These are phyloP conservation scores for Prunus salicina DNA, from an alignment of 306 rosid genomes.

Conservation along the genomic window DNA sequence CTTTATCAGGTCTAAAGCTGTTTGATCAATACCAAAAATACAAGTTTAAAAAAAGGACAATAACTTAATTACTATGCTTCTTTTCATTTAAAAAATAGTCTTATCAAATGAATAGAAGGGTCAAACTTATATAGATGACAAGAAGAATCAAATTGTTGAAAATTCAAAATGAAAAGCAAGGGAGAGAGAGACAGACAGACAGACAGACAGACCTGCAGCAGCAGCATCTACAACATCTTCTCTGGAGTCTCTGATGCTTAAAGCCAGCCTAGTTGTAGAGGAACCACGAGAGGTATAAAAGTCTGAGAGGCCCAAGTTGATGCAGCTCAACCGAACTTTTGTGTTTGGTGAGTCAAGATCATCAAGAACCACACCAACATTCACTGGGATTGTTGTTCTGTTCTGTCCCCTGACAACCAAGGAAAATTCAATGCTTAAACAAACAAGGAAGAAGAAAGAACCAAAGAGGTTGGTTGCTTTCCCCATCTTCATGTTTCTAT, in stretches of 20 bases:
- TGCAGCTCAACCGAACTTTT: conserved; percentile 24
- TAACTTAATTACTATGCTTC: background rate
- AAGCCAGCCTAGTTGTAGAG: conserved; percentile 15
- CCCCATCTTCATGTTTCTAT: background rate
- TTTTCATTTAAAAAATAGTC: background rate
- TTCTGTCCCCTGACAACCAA: conserved; percentile 16
- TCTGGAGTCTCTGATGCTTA: conserved; percentile 6
- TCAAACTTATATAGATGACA: too few species aligned
- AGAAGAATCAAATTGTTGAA: background rate
- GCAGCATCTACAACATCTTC: conserved; percentile 20
- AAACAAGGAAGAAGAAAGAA: background rate
- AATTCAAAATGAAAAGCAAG: background rate
- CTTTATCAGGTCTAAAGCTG: conserved; percentile 9
- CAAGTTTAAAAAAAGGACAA: background rate
- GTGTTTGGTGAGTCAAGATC: conserved; percentile 6
- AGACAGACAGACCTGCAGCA: conserved; percentile 22
- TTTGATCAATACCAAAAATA: background rate
- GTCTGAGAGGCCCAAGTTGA: conserved; percentile 26
- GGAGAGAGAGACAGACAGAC: too few species aligned
- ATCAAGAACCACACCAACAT: conserved; percentile 42
- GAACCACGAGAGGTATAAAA: conserved; percentile 9
- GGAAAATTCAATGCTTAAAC: background rate
- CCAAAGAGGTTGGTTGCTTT: background rate
- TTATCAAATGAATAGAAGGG: background rate
- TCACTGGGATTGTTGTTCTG: conserved; percentile 14